These are phyloP conservation scores for Irpex sp. DNA, from an alignment of 1,284 basidiomycete species.

Conservation along the genomic window DNA sequence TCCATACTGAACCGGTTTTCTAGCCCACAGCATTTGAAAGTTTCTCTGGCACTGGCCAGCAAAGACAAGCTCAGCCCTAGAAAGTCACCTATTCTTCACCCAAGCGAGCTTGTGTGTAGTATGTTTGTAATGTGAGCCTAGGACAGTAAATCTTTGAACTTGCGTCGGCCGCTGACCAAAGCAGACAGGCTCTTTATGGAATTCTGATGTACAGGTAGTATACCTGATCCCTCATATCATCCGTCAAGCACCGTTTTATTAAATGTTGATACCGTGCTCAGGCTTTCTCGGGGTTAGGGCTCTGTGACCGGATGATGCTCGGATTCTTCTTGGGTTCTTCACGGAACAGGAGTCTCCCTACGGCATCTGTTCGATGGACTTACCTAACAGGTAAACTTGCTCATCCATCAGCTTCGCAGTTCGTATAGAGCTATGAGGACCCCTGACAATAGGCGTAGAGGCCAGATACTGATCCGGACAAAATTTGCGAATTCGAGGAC, in stretches of 20 bases:
- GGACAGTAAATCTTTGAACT: neutral
- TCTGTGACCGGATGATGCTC: conserved; percentile 21
- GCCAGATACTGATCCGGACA: no score
- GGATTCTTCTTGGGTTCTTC: conserved; percentile 19
- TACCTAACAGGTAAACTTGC: neutral
- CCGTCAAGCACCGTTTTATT: neutral
- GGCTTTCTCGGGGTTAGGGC: neutral
- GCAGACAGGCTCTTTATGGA: no score
- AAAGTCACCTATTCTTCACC: no score
- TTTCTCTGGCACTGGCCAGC: no score
- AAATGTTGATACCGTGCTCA: neutral
- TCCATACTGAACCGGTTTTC: no score
- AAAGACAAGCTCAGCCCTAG: no score
- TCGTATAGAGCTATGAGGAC: no score
- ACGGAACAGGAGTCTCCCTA: conserved; percentile 12
- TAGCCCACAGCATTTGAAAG: no score
- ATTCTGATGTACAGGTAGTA: neutral
- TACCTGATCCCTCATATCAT: neutral
- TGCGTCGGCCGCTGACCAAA: neutral
- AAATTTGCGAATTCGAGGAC: no score
- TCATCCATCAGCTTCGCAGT: conserved; percentile 2
- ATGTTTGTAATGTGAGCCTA: no score
- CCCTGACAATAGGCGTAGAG: no score
- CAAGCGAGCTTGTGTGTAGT: no score
- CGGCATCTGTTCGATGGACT: neutral